Percentiles rank a stretch among this genome's conserved stretches.
Evolutionary conservation across 208 protist genomes (phyloP).

Genomic region (Trypanosoma lewisi): DNA sequence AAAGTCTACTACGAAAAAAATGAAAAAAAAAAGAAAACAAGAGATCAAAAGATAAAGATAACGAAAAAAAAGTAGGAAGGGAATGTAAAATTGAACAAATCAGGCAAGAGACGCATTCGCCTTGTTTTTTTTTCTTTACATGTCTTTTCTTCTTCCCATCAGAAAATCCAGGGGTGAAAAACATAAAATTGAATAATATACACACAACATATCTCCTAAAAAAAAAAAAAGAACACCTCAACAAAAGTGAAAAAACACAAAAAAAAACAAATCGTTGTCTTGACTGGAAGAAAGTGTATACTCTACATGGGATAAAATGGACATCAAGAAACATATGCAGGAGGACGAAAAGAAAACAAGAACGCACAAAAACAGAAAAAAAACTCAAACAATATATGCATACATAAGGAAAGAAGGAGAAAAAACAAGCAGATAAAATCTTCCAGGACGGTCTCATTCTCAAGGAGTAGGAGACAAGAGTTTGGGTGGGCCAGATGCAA

Average conservation of each 20-base stretch:
- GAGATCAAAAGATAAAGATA: conserved; percentile 16
- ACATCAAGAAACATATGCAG: no score
- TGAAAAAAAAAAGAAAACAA: not conserved
- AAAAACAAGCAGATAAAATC: conserved; percentile 6
- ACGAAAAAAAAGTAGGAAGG: conserved; percentile 2
- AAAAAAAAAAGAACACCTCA: no score
- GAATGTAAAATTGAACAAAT: conserved; percentile 11
- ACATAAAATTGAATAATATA: no score
- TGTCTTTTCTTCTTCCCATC: not conserved
- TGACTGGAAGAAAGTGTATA: no score
- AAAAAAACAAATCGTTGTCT: no score
- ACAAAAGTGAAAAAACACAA: no score
- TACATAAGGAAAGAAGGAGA: conserved; percentile 12
- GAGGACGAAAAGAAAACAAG: conserved; percentile 16
- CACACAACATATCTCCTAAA: no score
- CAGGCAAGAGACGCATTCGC: not conserved
- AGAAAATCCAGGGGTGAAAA: no score
- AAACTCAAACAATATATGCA: conserved; percentile 9
- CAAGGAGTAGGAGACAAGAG: conserved; percentile 18
- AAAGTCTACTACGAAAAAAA: not conserved
- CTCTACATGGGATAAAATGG: not conserved
- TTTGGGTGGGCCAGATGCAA: not conserved
- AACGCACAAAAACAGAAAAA: conserved; percentile 2
- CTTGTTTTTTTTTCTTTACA: not conserved
- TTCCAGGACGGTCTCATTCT: conserved; percentile 11